Base-by-base conservation (phyloP, 2,329 filamentous ascomycete genomes). In the Stagonosporopsis rhizophila region DNA sequence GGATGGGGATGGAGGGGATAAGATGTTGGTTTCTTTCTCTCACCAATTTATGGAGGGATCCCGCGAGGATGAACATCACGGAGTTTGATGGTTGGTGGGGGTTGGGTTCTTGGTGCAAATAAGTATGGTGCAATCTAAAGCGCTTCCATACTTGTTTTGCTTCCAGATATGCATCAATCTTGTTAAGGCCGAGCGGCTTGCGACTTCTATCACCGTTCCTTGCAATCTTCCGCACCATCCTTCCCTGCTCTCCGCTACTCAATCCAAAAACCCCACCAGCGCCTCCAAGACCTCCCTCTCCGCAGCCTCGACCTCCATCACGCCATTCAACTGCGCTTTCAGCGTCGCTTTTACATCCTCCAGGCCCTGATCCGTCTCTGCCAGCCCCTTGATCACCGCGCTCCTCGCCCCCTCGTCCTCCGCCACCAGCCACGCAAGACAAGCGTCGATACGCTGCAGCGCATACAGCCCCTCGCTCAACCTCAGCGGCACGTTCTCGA, bases 381-480 rank as follows among this genome's bases (percentile, higher is more conserved):
- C 85, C 37, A 97, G 77, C 4, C 89, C 76, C 20, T 81, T 77
- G 45, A 81, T 76, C 28, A 96, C 86, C 66, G 83, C 89, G 52
- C 78, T 81, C 66, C 82, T 85, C 1, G 91, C 90, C 0, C 91
- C 92, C 30, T 82, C 82, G 68, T 99, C 95, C 77, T 99, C 95
- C 0, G 93, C 95, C 7, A 92, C 83, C 28, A 98, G 82, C 95
- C 95, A 99, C 12, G 93, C 91, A 27, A 99, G 77, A 27, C 95
- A 86, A 0, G 92, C 84, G 78, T 98, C 94, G 41, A 95, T 85
- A 2, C 86, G 89, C 78, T 96, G 92, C 52, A 97, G 77, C 23
- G 86, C 89, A 73, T 91, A 96, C 6, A 98, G 78, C 0, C 95
- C 95, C 0, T 91, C 92, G 61, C 96, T 92, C 15, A 98, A 81